Base-by-base conservation (phyloP, 495 filamentous ascomycete species). In the Cairneyella variabilis region DNA sequence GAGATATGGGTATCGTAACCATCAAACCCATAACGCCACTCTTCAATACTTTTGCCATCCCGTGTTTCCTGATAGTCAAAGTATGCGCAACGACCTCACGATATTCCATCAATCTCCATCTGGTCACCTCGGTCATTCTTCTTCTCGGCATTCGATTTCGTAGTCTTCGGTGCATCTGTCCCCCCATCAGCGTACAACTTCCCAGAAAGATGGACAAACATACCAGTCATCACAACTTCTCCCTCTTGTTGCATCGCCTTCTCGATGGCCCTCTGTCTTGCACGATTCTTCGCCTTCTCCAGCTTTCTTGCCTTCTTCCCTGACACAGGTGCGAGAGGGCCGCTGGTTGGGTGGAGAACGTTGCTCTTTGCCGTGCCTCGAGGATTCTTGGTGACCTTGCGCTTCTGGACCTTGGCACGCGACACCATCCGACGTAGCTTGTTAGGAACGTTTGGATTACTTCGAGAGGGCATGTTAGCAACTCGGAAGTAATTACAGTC, bases 291-390 rank as follows among this genome's bases (percentile, higher is more conserved):
- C 23, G 62, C 62, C 40, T 42, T 59, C 48, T 62, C 59, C 11
- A 65, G 34, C 34, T 65, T 65, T 27, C 54, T 51, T 14, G 59
- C 59, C 38, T 65, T 65, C 59, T 65, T 65, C 18, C 59, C 45
- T 6, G 59, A 62, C 6, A 58, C 11, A n/a, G 56, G 62, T 23
- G 62, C 62, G n/a, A 51, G 22, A 2, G 53, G 52, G 22, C 62
- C 62, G 41, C 59, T 60, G 0, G 59, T 65, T 25, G 62, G 62
- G 26, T 49, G 37, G 3, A 65, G 39, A 44, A 65, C 62, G 27
- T 32, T 57, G 41, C 49, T 57, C 16, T 26, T 41, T 23, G 51
- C 49, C 4, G 51, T 57, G 20, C 61, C 61, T 53, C 61, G 45
- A 28, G 61, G 45, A 39, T 65, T 65, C 49, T 65, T 62, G 36